These are phyloP conservation scores for Penicillium riverlandense DNA, from an alignment of 495 filamentous ascomycete species.

Conservation along the genomic window DNA sequence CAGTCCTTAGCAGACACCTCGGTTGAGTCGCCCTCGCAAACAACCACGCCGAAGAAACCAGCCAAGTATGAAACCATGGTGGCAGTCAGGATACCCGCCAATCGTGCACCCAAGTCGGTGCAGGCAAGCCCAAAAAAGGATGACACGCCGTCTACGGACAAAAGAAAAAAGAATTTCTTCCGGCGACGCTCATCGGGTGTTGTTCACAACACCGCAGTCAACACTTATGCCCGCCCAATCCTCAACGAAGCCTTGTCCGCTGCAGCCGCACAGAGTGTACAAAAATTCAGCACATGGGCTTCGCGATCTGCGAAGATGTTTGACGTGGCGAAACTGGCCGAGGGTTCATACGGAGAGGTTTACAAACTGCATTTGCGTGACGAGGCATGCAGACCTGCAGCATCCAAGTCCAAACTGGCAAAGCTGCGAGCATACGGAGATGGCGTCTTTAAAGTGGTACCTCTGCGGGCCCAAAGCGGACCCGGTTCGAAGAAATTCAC, in stretches of 20 bases:
- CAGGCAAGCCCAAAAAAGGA: slow-evolving; percentile 2
- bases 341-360: slow-evolving; percentile 47
- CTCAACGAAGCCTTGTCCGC: slow-evolving; percentile 32
- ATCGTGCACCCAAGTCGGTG: background rate
- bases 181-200: slow-evolving; percentile 27
- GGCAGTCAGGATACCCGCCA: slow-evolving; percentile 22
- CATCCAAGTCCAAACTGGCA: slow-evolving; percentile 35
- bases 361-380: slow-evolving; percentile 38
- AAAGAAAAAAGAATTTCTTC: slow-evolving; percentile 8
- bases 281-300: slow-evolving; percentile 38
- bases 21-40: background rate
- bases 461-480: slow-evolving; percentile 36
- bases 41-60: background rate
- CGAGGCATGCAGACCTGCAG: slow-evolving; percentile 27
- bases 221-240: slow-evolving; percentile 32
- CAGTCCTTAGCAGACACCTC: background rate
- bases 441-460: slow-evolving; percentile 45
- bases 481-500: slow-evolving; percentile 42
- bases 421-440: slow-evolving; percentile 33
- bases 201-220: slow-evolving; percentile 29
- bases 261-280: slow-evolving; percentile 29
- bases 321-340: slow-evolving; percentile 40
- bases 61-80: slow-evolving; percentile 22
- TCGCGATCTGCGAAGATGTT: slow-evolving; percentile 33
- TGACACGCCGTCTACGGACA: background rate